These are phyloP conservation scores for Silene noctiflora DNA, from an alignment of 179 eudicot species.

Conservation along the genomic window DNA sequence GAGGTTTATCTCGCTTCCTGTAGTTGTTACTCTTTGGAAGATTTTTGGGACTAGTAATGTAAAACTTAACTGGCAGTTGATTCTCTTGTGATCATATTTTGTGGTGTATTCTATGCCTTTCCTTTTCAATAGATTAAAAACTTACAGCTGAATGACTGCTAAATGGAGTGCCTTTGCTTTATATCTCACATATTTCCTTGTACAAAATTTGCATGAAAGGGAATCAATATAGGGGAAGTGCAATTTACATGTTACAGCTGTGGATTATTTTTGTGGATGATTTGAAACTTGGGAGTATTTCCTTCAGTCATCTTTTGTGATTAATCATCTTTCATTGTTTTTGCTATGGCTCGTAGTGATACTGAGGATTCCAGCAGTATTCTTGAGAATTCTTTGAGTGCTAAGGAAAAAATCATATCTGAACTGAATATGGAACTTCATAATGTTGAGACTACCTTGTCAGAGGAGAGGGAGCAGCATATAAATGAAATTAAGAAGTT, in stretches of 20 bases:
- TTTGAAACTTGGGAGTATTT: not conserved
- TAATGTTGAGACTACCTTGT: constrained; percentile 73
- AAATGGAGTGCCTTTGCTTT: not conserved
- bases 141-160: constrained; percentile 1
- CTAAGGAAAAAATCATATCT: constrained; percentile 93
- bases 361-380: constrained; percentile 61
- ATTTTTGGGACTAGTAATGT: not conserved
- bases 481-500: constrained; percentile 74
- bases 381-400: constrained; percentile 85
- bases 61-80: not conserved
- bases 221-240: not conserved
- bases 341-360: constrained; percentile 53
- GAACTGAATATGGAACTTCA: constrained; percentile 92
- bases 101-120: not conserved
- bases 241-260: not conserved
- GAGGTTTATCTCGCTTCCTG: not conserved
- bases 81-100: not conserved
- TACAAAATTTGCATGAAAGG: not conserved
- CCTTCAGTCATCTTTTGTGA: not conserved
- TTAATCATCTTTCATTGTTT: not conserved
- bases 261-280: not conserved
- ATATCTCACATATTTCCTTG: no score
- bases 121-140: not conserved
- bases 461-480: constrained; percentile 73
- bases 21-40: constrained; percentile 6